Base-by-base conservation (phyloP, 2,329 filamentous ascomycete species). In the Fusarium sp. region DNA sequence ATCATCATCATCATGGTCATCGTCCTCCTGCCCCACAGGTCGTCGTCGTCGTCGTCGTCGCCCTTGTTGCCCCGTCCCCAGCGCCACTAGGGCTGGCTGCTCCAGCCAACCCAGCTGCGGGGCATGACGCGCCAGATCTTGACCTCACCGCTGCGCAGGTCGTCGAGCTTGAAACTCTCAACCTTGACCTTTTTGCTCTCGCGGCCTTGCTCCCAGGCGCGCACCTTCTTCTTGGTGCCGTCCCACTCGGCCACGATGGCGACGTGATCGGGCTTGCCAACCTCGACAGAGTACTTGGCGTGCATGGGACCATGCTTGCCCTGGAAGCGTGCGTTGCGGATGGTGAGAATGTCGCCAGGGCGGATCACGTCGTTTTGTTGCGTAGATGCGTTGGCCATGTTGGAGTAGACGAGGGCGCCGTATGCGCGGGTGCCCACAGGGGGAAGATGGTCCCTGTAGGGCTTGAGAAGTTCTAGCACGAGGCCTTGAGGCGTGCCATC, bases 71-170 rank as follows among this genome's bases (percentile, higher is more conserved):
- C 31, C 37, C 61, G 67, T 69, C 71, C 65, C 76, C 77, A 79
- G 73, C 79, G 77, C 78, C 76, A 83, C 86, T 89, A 91, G 77
- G 88, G 87, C 83, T 86, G 84, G 76, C 86, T 86, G 79, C 92
- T 92, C 97, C 96, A 98, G 27, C 95, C 95, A 62, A 98, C 92
- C 95, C 95, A 99, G 81, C 90, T 92, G 78, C 94, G 90, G 43
- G 94, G 94, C 91, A 98, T 97, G 54, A 98, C 93, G 67, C 97
- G 91, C 97, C 97, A 99, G 71, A 99, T 95, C 86, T 97, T 96
- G 78, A 98, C 95, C 85, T 99, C 97, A 20, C 97, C 97, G 83
- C 93, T 96, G 81, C 94, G 90, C 82, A 99, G 81, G 85, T 99
- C 97, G 52, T 95, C 95, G 71, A 99, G 88, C 85, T 95, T 94